A percentile compares a stretch with the other conserved stretches of the same genome.
Conservation (phyloP, 2,329 filamentous ascomycete species). For the Westerdykella aurantiaca region DNA sequence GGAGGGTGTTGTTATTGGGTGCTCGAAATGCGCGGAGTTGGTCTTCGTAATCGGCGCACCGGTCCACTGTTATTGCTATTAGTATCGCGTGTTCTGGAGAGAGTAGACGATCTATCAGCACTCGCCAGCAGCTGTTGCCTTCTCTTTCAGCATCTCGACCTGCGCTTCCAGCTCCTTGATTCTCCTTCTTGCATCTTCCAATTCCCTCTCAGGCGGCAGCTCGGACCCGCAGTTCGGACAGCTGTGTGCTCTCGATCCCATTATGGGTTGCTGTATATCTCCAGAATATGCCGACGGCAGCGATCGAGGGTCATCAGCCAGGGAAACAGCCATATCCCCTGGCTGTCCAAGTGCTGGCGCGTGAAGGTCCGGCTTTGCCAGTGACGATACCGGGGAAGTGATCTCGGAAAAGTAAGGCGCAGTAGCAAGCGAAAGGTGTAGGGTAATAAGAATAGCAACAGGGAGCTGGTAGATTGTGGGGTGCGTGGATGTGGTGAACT, state of each 20-base stretch:
- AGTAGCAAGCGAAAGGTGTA: too few relatives aligned
- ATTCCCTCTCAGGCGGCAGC: slow-evolving; percentile 11
- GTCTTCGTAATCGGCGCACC: slow-evolving; percentile 72
- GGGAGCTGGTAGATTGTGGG: too few relatives aligned
- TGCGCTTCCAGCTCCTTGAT: slow-evolving; percentile 61
- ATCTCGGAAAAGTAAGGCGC: too few relatives aligned
- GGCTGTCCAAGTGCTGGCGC: slow-evolving; percentile 1
- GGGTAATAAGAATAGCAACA: too few relatives aligned
- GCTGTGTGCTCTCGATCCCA: slow-evolving; percentile 16
- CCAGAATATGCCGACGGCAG: too few relatives aligned
- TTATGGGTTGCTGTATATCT: neutral
- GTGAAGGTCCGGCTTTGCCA: neutral
- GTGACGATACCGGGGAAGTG: too few relatives aligned
- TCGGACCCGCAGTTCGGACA: slow-evolving; percentile 30
- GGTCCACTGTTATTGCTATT: slow-evolving; percentile 40
- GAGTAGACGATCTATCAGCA: slow-evolving; percentile 9
- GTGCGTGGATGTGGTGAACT: too few relatives aligned
- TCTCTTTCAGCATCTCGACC: slow-evolving; percentile 63
- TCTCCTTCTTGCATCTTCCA: slow-evolving; percentile 17
- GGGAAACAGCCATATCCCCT: neutral
- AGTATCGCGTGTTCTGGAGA: slow-evolving; percentile 1
- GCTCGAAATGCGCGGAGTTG: slow-evolving; percentile 55
- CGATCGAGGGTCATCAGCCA: too few relatives aligned
- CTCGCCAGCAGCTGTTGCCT: slow-evolving; percentile 58
- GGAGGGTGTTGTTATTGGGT: slow-evolving; percentile 6